These are phyloP conservation scores for Cladosporium sp. DNA, from an alignment of 2,329 filamentous ascomycete species.

Conservation along the genomic window DNA sequence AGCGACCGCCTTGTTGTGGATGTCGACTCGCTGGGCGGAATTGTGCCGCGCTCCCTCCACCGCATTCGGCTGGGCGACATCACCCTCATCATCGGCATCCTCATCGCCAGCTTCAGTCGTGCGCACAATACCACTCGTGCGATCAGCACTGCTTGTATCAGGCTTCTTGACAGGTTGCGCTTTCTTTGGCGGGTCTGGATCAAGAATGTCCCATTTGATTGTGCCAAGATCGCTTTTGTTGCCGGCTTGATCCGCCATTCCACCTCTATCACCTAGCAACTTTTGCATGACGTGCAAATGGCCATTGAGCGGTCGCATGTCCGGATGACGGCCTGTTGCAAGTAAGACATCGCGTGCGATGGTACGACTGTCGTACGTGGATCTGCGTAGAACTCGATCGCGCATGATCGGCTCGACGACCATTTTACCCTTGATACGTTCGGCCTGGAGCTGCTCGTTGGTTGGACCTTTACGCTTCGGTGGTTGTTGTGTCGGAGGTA, in stretches of 20 bases:
- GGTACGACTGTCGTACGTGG: slow-evolving; percentile 56
- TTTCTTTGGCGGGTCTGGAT: slow-evolving; percentile 44
- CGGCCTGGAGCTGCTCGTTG: slow-evolving; percentile 25
- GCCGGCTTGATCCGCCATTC: slow-evolving; percentile 36
- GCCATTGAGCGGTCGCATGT: slow-evolving; percentile 54
- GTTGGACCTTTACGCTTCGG: slow-evolving; percentile 24
- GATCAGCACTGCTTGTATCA: slow-evolving; percentile 11
- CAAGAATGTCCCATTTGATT: slow-evolving; percentile 59
- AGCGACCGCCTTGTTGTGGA: neutral
- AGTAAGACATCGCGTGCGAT: slow-evolving; percentile 62
- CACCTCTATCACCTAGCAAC: slow-evolving; percentile 35
- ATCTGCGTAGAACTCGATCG: slow-evolving; percentile 45
- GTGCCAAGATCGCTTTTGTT: slow-evolving; percentile 50
- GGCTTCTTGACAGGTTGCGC: slow-evolving; percentile 9
- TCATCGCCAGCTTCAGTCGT: slow-evolving; percentile 29
- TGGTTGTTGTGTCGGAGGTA: slow-evolving; percentile 6
- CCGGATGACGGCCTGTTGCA: slow-evolving; percentile 58
- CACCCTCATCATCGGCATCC: slow-evolving; percentile 32
- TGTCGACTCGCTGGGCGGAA: neutral
- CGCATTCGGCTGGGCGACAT: slow-evolving; percentile 6
- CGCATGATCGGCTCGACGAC: slow-evolving; percentile 44
- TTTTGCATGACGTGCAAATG: slow-evolving; percentile 46
- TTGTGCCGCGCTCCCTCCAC: neutral
- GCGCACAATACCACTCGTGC: neutral
- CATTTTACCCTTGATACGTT: slow-evolving; percentile 30